Percentiles rank a stretch among this genome's conserved stretches.
These are phyloP conservation scores for Fraxinus greggii DNA, from an alignment of 305 asterid species.

Conservation along the genomic window DNA sequence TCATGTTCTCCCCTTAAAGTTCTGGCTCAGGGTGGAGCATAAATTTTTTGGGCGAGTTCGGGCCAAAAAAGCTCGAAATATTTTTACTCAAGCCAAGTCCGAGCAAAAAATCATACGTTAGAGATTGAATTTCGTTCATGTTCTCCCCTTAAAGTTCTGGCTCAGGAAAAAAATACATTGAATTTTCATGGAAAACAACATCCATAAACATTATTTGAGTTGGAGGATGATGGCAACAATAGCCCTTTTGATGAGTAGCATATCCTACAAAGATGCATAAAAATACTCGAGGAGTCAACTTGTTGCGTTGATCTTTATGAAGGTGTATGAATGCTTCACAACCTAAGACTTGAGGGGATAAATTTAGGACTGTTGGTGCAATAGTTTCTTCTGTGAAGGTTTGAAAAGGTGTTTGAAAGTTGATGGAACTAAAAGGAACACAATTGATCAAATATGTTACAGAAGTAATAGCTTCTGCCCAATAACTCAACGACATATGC, in stretches of 20 bases:
- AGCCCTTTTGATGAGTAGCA: no score
- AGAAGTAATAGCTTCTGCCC: neutral
- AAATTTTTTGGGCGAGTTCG: no score
- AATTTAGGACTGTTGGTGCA: neutral
- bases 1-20: neutral
- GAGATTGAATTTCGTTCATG: neutral
- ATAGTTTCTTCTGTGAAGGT: neutral
- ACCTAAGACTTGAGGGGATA: neutral
- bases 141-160: neutral
- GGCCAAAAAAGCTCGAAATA: no score
- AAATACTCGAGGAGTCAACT: no score
- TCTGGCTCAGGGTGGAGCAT: no score
- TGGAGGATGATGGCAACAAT: neutral
- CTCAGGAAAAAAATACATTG: neutral
- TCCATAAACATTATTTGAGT: neutral
- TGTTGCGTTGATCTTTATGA: no score
- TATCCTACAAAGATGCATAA: no score
- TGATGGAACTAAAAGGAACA: neutral
- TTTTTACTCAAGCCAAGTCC: no score
- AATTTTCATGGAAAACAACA: neutral
- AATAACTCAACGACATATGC: neutral
- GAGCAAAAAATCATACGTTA: no score
- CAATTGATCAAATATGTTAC: neutral
- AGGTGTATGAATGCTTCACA: neutral
- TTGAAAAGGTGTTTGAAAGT: constrained; percentile 1